Conservation (phyloP, 2,329 filamentous ascomycete species). For the Apiospora phragmitis region DNA sequence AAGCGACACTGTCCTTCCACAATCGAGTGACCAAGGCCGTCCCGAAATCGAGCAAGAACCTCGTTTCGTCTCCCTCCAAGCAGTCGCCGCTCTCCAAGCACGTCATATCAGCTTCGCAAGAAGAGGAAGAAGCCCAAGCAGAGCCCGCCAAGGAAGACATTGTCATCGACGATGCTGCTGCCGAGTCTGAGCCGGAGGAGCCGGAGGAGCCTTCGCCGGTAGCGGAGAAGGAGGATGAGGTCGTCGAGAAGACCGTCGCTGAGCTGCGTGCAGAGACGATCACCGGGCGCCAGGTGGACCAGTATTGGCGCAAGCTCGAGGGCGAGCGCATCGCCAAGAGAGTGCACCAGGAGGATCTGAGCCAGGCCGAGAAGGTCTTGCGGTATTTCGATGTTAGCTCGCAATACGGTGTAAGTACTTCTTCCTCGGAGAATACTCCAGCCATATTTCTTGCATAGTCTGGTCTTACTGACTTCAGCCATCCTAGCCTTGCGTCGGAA, state of each 20-base stretch:
- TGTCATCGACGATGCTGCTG: slow-evolving; percentile 16
- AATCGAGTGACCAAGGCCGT: slow-evolving; percentile 56
- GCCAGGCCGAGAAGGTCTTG: slow-evolving; percentile 78
- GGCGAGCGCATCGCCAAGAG: slow-evolving; percentile 64
- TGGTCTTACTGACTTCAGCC: background rate
- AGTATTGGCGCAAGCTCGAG: slow-evolving; percentile 79
- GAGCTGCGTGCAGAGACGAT: slow-evolving; percentile 65
- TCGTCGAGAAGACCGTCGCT: slow-evolving; percentile 46
- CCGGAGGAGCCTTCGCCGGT: slow-evolving; percentile 29
- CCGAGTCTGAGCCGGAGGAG: slow-evolving; percentile 20
- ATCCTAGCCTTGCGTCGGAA: slow-evolving; percentile 85
- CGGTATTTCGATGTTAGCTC: slow-evolving; percentile 90
- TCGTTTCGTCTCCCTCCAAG: slow-evolving; percentile 36
- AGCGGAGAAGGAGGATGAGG: slow-evolving; percentile 29
- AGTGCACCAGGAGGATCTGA: slow-evolving; percentile 76
- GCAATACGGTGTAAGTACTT: slow-evolving; percentile 81
- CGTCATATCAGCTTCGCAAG: slow-evolving; percentile 20
- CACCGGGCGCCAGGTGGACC: slow-evolving; percentile 66
- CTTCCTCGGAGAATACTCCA: background rate
- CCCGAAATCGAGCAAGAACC: slow-evolving; percentile 44
- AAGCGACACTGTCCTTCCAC: slow-evolving; percentile 60
- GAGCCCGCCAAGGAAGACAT: slow-evolving; percentile 24
- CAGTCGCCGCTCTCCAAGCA: slow-evolving; percentile 32
- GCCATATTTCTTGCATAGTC: background rate
- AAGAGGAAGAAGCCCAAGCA: slow-evolving; percentile 26